phyloP scores from a whole-genome alignment of 164 flowering plant genomes.

The Liriodendron chinense region DNA sequence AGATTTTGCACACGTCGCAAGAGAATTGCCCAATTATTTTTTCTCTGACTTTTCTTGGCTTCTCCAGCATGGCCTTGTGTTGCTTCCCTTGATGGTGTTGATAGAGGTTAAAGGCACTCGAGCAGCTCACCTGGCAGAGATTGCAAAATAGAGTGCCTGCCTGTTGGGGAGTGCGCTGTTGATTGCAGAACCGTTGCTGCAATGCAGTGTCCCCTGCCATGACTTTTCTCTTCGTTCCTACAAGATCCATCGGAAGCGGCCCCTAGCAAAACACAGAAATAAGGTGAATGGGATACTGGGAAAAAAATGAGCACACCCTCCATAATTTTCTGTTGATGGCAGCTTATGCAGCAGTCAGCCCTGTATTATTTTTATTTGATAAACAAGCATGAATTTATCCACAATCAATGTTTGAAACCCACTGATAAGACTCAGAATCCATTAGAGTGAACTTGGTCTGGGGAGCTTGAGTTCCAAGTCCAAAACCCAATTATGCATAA shows the following conservation, averaged over 20 bases:
- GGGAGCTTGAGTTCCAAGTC: too few relatives aligned
- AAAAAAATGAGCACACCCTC: too few relatives aligned
- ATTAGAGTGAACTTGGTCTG: too few relatives aligned
- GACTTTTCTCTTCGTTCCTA: neutral
- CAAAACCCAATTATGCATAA: too few relatives aligned
- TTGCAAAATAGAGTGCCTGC: neutral
- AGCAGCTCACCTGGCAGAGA: neutral
- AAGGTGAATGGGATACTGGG: neutral
- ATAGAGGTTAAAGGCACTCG: neutral
- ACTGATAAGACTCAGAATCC: too few relatives aligned
- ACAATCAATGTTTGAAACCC: too few relatives aligned
- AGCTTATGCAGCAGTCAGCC: neutral
- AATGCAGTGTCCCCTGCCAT: neutral
- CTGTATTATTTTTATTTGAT: too few relatives aligned
- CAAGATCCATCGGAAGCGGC: neutral
- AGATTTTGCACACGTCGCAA: neutral
- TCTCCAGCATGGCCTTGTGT: conserved; percentile 1
- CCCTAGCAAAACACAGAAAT: neutral
- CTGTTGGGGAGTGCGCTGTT: neutral
- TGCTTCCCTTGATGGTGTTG: conserved; percentile 2
- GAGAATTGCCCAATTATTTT: neutral
- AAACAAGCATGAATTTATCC: too few relatives aligned
- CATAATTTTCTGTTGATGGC: neutral
- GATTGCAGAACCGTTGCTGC: neutral
- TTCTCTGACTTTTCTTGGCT: neutral